Percentiles rank a stretch among this genome's conserved stretches.
Evolutionary conservation across 805 yeast genomes (phyloP).

Genomic region (Starmerella apis): DNA sequence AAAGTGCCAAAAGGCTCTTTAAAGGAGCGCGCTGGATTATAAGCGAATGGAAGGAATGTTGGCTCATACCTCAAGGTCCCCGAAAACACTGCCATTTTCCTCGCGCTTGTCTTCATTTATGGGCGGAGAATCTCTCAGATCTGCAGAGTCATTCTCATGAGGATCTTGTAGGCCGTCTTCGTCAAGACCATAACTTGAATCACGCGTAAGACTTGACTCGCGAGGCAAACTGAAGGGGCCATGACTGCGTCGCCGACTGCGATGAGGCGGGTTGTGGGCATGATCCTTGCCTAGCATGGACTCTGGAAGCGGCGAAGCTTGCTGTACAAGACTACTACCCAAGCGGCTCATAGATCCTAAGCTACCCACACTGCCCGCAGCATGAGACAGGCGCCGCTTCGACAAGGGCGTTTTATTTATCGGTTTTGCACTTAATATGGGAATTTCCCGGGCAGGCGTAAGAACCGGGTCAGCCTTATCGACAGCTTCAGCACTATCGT

Average conservation of each 20-base stretch:
- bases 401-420: conserved; percentile 15
- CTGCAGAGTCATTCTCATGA: conserved; percentile 18
- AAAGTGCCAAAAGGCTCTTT: too few species aligned
- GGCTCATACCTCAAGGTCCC: conserved; percentile 33
- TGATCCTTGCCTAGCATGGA: conserved; percentile 20
- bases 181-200: conserved; percentile 10
- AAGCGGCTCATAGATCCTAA: conserved; percentile 11
- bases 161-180: conserved; percentile 27
- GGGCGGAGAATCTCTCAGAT: conserved; percentile 13
- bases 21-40: too few species aligned
- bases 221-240: conserved; percentile 9
- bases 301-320: conserved; percentile 27
- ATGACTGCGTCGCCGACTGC: conserved; percentile 14
- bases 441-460: conserved; percentile 20
- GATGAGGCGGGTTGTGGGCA: conserved; percentile 17
- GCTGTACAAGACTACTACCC: conserved; percentile 17
- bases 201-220: conserved; percentile 7
- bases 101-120: not conserved
- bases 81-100: conserved; percentile 27
- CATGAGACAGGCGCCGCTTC: conserved; percentile 14
- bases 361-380: conserved; percentile 8
- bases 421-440: conserved; percentile 18
- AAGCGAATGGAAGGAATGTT: too few species aligned
- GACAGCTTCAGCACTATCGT: not conserved
- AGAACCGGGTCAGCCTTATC: conserved; percentile 9